These are phyloP conservation scores for Trypanosoma rangeli DNA, from an alignment of 208 protist species.

Conservation along the genomic window DNA sequence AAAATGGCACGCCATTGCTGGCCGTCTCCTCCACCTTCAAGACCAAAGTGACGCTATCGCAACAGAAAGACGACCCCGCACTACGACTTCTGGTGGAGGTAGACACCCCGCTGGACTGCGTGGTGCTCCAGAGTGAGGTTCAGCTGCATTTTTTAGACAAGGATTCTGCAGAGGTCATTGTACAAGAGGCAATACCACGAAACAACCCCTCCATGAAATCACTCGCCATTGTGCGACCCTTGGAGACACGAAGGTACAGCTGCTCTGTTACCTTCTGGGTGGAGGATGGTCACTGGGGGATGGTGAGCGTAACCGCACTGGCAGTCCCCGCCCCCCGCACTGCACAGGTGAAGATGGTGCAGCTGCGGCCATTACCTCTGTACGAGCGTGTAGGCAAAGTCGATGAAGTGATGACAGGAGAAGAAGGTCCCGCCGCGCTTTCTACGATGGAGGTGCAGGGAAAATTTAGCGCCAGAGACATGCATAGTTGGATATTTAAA, in stretches of 20 bases:
- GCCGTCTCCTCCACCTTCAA: constrained; percentile 74
- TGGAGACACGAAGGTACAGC: constrained; percentile 10
- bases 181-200: constrained; percentile 19
- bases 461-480: constrained; percentile 42
- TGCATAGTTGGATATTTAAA: constrained; percentile 61
- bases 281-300: constrained; percentile 49
- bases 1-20: constrained; percentile 29
- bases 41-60: constrained; percentile 44
- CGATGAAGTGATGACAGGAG: neutral
- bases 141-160: constrained; percentile 49
- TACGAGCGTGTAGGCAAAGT: constrained; percentile 53
- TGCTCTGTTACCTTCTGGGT: constrained; percentile 43
- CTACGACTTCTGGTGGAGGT: constrained; percentile 57
- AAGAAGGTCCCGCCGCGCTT: constrained; percentile 31
- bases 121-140: constrained; percentile 45
- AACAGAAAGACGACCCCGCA: constrained; percentile 47
- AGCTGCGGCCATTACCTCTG: constrained; percentile 60
- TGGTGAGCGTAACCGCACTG: constrained; percentile 47
- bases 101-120: constrained; percentile 56
- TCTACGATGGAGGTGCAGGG: constrained; percentile 57
- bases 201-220: constrained; percentile 15
- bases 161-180: constrained; percentile 32
- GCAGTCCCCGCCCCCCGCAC: constrained; percentile 57
- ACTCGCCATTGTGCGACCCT: constrained; percentile 13
- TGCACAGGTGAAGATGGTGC: constrained; percentile 63